Evolutionary conservation across 495 filamentous ascomycete genomes (phyloP).

Genomic region (Aspergillus diversus): DNA sequence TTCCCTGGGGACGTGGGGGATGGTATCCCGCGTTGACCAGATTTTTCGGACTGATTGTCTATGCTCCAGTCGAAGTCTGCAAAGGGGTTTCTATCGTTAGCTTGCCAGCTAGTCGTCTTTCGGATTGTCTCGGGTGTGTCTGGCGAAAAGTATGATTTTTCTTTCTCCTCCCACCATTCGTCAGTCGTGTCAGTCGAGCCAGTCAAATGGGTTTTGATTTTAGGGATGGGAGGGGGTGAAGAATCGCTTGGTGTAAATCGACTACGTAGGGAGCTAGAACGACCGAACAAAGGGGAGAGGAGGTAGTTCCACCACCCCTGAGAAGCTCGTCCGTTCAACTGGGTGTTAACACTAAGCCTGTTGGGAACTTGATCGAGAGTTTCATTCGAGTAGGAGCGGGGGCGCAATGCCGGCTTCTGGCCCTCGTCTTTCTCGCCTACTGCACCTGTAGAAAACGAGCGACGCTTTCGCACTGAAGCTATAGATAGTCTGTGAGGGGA

Average conservation of each 20-base stretch:
- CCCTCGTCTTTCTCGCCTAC: constrained; percentile 61
- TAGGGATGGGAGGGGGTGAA: constrained; percentile 35
- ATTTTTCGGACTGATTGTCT: constrained; percentile 13
- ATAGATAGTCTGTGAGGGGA: constrained; percentile 37
- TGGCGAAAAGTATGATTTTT: constrained; percentile 43
- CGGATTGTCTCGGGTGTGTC: constrained; percentile 37
- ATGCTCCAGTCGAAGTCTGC: constrained; percentile 21
- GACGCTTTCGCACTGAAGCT: constrained; percentile 33
- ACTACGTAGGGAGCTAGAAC: constrained; percentile 41
- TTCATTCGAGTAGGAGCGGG: constrained; percentile 23
- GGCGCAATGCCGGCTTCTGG: constrained; percentile 25
- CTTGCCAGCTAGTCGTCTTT: constrained; percentile 23
- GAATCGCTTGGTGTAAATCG: constrained; percentile 35
- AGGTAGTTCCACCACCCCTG: constrained; percentile 90
- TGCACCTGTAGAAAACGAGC: constrained; percentile 52
- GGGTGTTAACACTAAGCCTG: constrained; percentile 42
- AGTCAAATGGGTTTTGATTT: constrained; percentile 35
- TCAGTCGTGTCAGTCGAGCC: constrained; percentile 26
- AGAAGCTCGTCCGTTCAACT: constrained; percentile 61
- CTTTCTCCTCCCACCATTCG: constrained; percentile 47
- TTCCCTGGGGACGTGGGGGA: constrained; percentile 37
- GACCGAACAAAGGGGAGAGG: constrained; percentile 70
- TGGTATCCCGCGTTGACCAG: constrained; percentile 4
- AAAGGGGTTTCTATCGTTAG: constrained; percentile 27
- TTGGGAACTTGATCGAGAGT: constrained; percentile 29